Evolutionary conservation across 192 early-diverging fungal species (phyloP), one percentile per base, ranked within the genome.

Genomic region (Neocallimastix lanati): DNA sequence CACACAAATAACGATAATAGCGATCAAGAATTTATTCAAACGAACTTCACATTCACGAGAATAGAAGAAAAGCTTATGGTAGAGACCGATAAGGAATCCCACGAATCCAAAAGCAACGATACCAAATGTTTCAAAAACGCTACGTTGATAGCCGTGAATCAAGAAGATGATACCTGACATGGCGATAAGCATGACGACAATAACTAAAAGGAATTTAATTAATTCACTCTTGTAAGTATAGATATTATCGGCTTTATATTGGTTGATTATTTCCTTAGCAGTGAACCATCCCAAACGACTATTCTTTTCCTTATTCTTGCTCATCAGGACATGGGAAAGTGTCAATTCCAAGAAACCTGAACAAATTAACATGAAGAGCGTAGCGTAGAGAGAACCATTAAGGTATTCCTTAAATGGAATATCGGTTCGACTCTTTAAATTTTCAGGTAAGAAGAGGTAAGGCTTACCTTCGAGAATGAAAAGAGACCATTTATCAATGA

Each of bases 341-440:
- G 85, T 83, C 14, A 86, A 38, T 77, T 86, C 85, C 1, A 86
- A 79, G 7, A 86, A 78, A 28, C 85, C 85, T 1, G 85, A 85
- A 28, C 82, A 29, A n/a, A 87, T 30, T 18, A 86, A 83, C n/a
- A 86, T 78, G 80, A 58, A 86, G 1, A 86, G 28, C 7, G 85
- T 87, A 1, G 80, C 85, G 6, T 33, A 88, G 15, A 81, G 78
- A 27, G 82, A 76, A 29, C 85, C 85, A 9, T 77, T 27, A 29
- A 84, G 40, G 76, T 85, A 86, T 12, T 29, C 78, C 14, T n/a
- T 78, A 35, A 79, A 50, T 25, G 50, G 50, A 67, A 67, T 9
- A 21, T 67, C 50, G 1, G 4, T 5, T 4, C 2, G 5, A 67
- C 2, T 9, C 5, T 9, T 4, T 0, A 67, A 11, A 0, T 0